phyloP scores from a whole-genome alignment of 257 asterid species.

The Solanum peruvianum region DNA sequence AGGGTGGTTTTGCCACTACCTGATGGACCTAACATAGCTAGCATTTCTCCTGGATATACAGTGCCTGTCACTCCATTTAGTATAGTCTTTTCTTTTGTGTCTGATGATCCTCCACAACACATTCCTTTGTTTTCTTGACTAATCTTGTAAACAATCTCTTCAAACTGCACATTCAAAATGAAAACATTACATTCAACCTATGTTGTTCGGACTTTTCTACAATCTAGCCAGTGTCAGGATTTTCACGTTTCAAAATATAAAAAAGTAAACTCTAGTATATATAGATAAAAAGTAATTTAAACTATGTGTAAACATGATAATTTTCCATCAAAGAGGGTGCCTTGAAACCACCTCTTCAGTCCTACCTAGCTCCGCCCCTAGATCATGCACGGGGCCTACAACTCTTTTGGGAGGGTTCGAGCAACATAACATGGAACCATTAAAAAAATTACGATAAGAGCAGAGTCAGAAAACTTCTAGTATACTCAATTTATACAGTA shows the following conservation, averaged over 20 bases:
- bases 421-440: neutral
- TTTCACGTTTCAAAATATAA: neutral
- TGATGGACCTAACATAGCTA: constrained; percentile 96
- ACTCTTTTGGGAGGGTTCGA: neutral
- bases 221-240: neutral
- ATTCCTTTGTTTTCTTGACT: constrained; percentile 24
- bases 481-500: neutral
- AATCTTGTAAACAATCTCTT: constrained; percentile 76
- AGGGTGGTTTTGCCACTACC: constrained; percentile 98
- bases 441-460: neutral
- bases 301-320: neutral
- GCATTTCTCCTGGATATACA: constrained; percentile 85
- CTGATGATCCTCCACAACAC: constrained; percentile 25
- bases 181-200: neutral
- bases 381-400: neutral
- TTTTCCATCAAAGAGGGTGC: neutral
- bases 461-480: neutral
- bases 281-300: neutral
- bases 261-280: too few species aligned
- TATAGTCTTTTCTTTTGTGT: constrained; percentile 55
- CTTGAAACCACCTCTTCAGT: neutral
- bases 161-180: constrained; percentile 45
- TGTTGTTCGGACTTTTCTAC: neutral
- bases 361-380: neutral
- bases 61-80: constrained; percentile 84